These are phyloP conservation scores for Exophiala sp. DNA, from an alignment of 2,329 filamentous ascomycete species.

Conservation along the genomic window DNA sequence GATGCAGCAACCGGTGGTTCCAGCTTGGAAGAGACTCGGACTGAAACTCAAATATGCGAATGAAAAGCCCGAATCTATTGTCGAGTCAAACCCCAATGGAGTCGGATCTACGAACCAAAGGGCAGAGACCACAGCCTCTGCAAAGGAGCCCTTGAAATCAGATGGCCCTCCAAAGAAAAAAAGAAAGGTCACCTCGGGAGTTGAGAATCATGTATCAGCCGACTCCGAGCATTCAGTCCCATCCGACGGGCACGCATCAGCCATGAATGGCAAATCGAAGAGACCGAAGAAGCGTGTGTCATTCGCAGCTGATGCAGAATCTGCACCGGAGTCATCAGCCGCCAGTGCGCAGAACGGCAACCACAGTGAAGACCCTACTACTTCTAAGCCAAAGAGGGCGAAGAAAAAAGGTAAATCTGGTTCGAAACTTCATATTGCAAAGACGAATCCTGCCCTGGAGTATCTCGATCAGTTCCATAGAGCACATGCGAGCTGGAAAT, in stretches of 20 bases:
- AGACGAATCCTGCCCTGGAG: conserved; percentile 33
- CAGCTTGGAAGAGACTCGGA: conserved; percentile 60
- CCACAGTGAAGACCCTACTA: conserved; percentile 1
- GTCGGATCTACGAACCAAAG: not conserved
- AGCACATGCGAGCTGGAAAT: conserved; percentile 76
- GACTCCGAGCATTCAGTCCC: not conserved
- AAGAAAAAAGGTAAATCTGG: conserved; percentile 33
- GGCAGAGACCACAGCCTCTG: conserved; percentile 1
- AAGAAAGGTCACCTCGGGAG: conserved; percentile 4
- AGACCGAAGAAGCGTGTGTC: conserved; percentile 44
- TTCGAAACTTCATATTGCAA: conserved; percentile 26
- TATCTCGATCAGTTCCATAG: conserved; percentile 76
- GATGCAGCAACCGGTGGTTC: conserved; percentile 34
- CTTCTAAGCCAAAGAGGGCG: conserved; percentile 25
- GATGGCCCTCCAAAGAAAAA: conserved; percentile 20
- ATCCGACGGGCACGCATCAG: not conserved
- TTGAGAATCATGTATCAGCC: not conserved
- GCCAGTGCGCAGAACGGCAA: not conserved
- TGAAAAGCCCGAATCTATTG: conserved; percentile 21
- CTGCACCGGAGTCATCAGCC: conserved; percentile 33
- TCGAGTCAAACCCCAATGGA: not conserved
- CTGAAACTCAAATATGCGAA: conserved; percentile 57
- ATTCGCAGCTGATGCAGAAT: conserved; percentile 63
- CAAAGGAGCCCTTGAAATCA: not conserved
- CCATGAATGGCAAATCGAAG: not conserved